Conservation (phyloP, 83 land plant species). For the Larix sibirica region DNA sequence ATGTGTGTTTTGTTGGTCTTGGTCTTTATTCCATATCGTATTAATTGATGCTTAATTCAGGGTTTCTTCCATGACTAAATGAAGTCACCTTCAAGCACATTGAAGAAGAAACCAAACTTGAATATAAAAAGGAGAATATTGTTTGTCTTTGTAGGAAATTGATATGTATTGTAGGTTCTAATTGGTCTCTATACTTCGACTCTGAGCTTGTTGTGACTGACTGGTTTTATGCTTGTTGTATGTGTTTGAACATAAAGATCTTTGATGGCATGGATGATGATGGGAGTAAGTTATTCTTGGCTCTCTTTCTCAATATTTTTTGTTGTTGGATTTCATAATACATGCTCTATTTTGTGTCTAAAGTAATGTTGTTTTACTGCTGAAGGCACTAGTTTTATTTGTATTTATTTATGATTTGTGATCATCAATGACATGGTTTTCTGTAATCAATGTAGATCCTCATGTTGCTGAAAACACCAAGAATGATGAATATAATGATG, state of each 20-base stretch:
- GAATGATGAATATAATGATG: not conserved
- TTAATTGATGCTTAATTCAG: not conserved
- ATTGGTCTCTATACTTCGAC: no score
- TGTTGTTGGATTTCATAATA: not conserved
- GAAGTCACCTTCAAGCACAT: not conserved
- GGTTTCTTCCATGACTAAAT: no score
- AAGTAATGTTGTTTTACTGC: not conserved
- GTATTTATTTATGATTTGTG: not conserved
- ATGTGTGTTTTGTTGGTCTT: not conserved
- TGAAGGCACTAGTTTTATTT: not conserved
- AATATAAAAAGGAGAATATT: no score
- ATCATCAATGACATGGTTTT: not conserved
- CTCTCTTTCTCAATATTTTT: not conserved
- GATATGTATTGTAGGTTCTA: no score
- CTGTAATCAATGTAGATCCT: not conserved
- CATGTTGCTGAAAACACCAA: not conserved
- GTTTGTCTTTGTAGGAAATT: no score
- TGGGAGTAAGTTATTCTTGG: slow-evolving; percentile 54
- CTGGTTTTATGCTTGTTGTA: not conserved
- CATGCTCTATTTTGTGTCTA: not conserved
- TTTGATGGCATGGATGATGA: slow-evolving; percentile 86
- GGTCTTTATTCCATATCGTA: not conserved
- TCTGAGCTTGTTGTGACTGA: no score
- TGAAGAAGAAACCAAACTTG: not conserved
- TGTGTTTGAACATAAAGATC: slow-evolving; percentile 38